Percentiles rank a stretch among this genome's conserved stretches.
These are phyloP conservation scores for Aspergillus calidoustus DNA, from an alignment of 2,329 filamentous ascomycete species.

Conservation along the genomic window DNA sequence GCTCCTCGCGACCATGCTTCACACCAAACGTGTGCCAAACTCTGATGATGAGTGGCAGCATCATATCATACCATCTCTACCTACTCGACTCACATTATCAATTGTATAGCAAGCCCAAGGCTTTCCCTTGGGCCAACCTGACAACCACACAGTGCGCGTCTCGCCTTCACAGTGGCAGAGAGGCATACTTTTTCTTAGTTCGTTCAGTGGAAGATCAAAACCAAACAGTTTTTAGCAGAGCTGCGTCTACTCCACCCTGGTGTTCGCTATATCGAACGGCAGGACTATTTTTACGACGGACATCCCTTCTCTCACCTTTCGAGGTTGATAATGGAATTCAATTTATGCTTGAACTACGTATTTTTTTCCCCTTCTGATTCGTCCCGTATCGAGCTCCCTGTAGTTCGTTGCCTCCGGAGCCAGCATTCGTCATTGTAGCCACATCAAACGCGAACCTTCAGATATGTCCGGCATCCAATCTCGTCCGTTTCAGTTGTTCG, in stretches of 20 bases:
- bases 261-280: constrained; percentile 45
- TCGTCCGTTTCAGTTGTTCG: background rate
- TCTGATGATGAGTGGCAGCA: constrained; percentile 9
- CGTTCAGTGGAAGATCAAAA: constrained; percentile 54
- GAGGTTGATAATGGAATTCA: background rate
- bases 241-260: constrained; percentile 57
- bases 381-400: background rate
- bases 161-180: constrained; percentile 41
- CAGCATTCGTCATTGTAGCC: background rate
- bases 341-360: background rate
- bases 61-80: background rate
- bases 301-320: constrained; percentile 31
- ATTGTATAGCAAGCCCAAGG: background rate
- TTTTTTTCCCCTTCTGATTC: background rate
- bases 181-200: constrained; percentile 49
- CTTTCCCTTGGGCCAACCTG: background rate
- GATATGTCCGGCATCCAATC: background rate
- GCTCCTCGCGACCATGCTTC: background rate
- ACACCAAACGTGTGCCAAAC: constrained; percentile 2
- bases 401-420: background rate
- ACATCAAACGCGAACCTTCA: background rate
- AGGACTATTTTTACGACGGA: constrained; percentile 54
- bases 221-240: constrained; percentile 55
- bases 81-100: background rate
- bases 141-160: constrained; percentile 45